phyloP scores from a whole-genome alignment of 2,329 filamentous ascomycete species.

The Neocucurbitaria cava region DNA sequence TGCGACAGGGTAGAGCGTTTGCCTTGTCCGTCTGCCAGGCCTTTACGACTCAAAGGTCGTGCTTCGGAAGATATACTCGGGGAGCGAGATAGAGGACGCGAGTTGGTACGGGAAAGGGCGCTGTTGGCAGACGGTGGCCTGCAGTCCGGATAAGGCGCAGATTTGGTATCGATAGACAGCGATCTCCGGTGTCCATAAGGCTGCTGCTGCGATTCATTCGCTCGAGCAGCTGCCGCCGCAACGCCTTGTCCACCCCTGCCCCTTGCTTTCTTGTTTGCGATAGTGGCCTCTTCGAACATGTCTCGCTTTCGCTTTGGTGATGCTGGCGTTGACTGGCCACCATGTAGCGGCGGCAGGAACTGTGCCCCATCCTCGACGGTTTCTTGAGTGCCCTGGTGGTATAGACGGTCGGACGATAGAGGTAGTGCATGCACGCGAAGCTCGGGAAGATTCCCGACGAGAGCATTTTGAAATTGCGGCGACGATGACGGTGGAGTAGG shows the following conservation, averaged over 20 bases:
- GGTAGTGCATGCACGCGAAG: constrained; percentile 51
- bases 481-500: constrained; percentile 47
- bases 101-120: constrained; percentile 26
- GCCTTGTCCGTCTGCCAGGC: constrained; percentile 26
- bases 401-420: constrained; percentile 52
- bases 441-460: constrained; percentile 26
- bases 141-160: constrained; percentile 25
- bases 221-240: constrained; percentile 50
- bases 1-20: constrained; percentile 44
- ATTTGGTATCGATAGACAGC: constrained; percentile 37
- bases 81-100: constrained; percentile 38
- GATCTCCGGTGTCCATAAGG: constrained; percentile 43
- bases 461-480: constrained; percentile 16
- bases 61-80: constrained; percentile 43
- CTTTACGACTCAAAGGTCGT: constrained; percentile 41
- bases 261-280: constrained; percentile 52
- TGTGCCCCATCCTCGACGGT: constrained; percentile 32
- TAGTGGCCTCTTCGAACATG: constrained; percentile 57
- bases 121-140: constrained; percentile 35
- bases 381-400: constrained; percentile 7
- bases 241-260: constrained; percentile 53
- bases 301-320: constrained; percentile 53
- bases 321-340: constrained; percentile 24
- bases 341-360: constrained; percentile 40
- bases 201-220: constrained; percentile 33